Conservation (phyloP, 352 stramenopile genomes). For the Blastocystis sp. region DNA sequence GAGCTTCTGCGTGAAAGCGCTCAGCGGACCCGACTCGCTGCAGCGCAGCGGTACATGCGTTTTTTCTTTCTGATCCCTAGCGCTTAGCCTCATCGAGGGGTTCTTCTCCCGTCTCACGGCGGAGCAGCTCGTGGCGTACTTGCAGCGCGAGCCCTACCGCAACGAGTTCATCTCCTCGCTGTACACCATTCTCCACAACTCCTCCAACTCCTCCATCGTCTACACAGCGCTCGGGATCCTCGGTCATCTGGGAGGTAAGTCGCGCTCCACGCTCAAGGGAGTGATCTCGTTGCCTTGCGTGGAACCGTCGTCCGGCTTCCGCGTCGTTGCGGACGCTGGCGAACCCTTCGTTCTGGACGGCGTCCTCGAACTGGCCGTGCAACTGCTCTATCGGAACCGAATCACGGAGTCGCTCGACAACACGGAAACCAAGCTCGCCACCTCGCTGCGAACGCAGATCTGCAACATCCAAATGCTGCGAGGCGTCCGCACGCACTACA, state of each 20-base stretch:
- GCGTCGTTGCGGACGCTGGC: neutral
- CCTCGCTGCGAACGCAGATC: neutral
- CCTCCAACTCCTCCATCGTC: neutral
- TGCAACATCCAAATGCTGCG: conserved; percentile 10
- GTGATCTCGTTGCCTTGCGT: neutral
- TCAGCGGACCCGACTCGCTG: conserved; percentile 6
- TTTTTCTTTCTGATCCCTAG: neutral
- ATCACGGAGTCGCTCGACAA: conserved; percentile 10
- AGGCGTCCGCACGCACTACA: neutral
- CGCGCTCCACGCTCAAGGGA: conserved; percentile 8
- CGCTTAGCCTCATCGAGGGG: neutral
- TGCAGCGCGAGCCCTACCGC: neutral
- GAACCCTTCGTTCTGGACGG: neutral
- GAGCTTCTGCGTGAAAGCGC: conserved; percentile 28
- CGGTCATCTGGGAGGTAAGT: neutral
- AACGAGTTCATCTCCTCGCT: conserved; percentile 31
- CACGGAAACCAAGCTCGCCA: neutral
- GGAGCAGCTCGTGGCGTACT: neutral
- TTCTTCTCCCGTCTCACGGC: neutral
- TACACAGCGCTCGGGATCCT: neutral
- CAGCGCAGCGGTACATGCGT: neutral
- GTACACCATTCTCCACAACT: conserved; percentile 47
- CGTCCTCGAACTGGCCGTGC: conserved; percentile 6
- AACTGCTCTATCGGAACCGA: conserved; percentile 1
- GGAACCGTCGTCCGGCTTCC: neutral